These are phyloP conservation scores for Irpex rosettiformis DNA, from an alignment of 1,284 basidiomycete genomes.

Conservation along the genomic window DNA sequence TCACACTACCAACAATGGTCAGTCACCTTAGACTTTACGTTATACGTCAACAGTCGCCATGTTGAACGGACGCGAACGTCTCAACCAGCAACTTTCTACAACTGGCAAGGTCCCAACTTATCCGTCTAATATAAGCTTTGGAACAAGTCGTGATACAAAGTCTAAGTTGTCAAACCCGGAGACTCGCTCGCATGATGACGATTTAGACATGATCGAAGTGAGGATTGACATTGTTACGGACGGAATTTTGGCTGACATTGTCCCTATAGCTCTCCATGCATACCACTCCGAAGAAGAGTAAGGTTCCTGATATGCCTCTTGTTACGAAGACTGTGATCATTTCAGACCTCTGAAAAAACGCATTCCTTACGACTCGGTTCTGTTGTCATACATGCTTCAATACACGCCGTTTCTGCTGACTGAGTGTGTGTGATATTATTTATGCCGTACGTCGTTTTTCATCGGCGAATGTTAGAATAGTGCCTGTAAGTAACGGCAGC, in stretches of 20 bases:
- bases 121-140: constrained; percentile 2
- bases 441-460: too few relatives aligned
- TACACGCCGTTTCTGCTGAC: too few relatives aligned
- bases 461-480: too few relatives aligned
- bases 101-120: background rate
- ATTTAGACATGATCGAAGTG: constrained; percentile 9
- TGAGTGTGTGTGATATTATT: too few relatives aligned
- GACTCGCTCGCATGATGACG: constrained; percentile 6
- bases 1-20: background rate
- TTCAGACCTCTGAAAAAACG: constrained; percentile 9
- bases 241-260: background rate
- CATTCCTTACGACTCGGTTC: too few relatives aligned
- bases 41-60: background rate
- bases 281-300: background rate
- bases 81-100: constrained; percentile 1
- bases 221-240: background rate
- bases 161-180: background rate
- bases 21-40: background rate
- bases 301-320: constrained; percentile 8
- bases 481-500: too few relatives aligned
- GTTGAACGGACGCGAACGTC: constrained; percentile 8
- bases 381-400: too few relatives aligned
- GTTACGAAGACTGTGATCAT: constrained; percentile 14
- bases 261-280: background rate
- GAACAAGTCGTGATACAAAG: constrained; percentile 4